Base-by-base conservation (phyloP, 768 basidiomycete genomes). In the Boletus rubropictus region DNA sequence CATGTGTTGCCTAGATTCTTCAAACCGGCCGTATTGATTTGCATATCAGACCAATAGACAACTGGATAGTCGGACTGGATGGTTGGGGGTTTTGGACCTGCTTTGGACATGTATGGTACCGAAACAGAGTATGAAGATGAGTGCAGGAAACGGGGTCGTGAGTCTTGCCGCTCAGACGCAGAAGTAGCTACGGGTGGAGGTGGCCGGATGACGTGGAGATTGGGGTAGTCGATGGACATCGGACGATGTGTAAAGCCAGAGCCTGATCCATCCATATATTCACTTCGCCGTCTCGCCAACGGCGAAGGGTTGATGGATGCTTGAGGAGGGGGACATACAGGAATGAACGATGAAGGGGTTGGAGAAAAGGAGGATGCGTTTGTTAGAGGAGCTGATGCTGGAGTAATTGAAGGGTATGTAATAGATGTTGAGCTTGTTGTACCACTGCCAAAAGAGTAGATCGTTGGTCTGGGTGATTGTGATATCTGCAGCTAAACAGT, bases 1-100 rank as follows among this genome's bases (percentile, higher is more conserved):
- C 96, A 99, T 7, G 96, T 99, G 64, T 97, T 98, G 15, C 88
- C 85, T 50, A 98, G 62, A 63, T 99, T 99, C 78, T 94, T 94
- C 62, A 99, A 65, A 4, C 95, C 95, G 0, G 84, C 81, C 17
- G 81, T 82, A 20, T 84, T 86, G 44, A 93, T 81, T 51, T 84
- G 79, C 33, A 80, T 72, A 61, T 93, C 89, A 12, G 75, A 67
- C 93, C 93, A 97, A 64, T 87, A 94, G 5, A 74, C 74, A 18
- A 91, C 82, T 4, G 88, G 86, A 61, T 88, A 93, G 38, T 85
- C 81, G n/a, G 80, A 82, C 24, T 68, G 66, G 52, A 89, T 86
- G 21, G 79, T 77, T 15, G 87, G 87, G 2, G 81, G 78, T 50
- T 70, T 76, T 1, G 84, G 83, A 15, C 69, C 71, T 8, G 61